Evolutionary conservation across 441 rosid species (phyloP).

Genomic region (Eruca vesicaria): DNA sequence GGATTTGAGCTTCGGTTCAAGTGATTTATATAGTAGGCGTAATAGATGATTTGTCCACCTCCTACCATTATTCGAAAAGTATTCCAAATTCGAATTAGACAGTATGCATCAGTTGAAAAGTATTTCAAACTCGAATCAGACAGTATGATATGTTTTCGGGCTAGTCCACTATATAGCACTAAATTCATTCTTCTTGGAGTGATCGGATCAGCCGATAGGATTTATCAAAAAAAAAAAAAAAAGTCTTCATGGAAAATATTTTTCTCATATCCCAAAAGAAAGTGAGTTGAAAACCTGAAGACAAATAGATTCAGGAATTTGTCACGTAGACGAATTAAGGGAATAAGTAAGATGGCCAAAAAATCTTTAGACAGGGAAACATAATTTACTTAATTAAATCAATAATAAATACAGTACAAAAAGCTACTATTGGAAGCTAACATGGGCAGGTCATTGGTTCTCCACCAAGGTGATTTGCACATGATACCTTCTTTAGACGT

Average conservation of each 20-base stretch:
- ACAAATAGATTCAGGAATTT: slow-evolving; percentile 32
- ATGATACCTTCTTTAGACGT: slow-evolving; percentile 28
- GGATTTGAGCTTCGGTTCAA: no score
- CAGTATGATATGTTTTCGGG: no score
- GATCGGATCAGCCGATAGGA: no score
- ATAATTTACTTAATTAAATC: background rate
- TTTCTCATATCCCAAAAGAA: slow-evolving; percentile 17
- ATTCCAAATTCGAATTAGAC: no score
- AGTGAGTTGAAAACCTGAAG: slow-evolving; percentile 10
- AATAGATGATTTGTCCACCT: no score
- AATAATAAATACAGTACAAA: background rate
- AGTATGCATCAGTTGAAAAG: no score
- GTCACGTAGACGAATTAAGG: slow-evolving; percentile 20
- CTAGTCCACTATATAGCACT: no score
- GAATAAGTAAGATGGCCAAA: slow-evolving; percentile 21
- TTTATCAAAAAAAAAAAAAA: no score
- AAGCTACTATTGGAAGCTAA: slow-evolving; percentile 28
- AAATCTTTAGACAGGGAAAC: background rate
- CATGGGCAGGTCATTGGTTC: slow-evolving; percentile 46
- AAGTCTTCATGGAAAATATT: background rate
- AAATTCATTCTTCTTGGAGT: no score
- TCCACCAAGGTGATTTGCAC: slow-evolving; percentile 42
- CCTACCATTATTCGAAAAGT: no score
- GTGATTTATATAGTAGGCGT: no score
- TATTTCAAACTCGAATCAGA: no score